Conservation (phyloP, 441 rosid species). For the Eutrema salsugineum region DNA sequence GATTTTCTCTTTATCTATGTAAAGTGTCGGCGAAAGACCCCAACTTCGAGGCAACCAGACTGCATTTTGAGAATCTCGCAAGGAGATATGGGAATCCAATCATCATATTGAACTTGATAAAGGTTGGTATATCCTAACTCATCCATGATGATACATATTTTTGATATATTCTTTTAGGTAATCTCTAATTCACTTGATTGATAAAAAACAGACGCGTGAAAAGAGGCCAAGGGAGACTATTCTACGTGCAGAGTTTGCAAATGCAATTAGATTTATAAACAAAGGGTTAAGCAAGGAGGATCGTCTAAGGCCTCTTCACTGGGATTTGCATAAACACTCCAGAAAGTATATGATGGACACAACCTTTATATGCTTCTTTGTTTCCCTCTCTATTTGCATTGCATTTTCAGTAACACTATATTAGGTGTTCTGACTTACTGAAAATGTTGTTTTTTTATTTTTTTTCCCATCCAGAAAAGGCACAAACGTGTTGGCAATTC, state of each 20-base stretch:
- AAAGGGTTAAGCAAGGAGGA: slow-evolving; percentile 50
- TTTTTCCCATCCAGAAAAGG: slow-evolving; percentile 41
- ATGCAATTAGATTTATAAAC: slow-evolving; percentile 59
- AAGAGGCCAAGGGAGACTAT: slow-evolving; percentile 78
- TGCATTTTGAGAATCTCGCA: slow-evolving; percentile 70
- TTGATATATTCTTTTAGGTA: slow-evolving; percentile 5
- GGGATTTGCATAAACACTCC: slow-evolving; percentile 69
- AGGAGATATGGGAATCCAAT: slow-evolving; percentile 81
- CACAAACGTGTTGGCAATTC: slow-evolving; percentile 54
- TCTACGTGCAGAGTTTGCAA: slow-evolving; percentile 66
- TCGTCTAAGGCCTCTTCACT: slow-evolving; percentile 66
- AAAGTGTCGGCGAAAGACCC: slow-evolving; percentile 63
- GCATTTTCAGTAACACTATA: neutral
- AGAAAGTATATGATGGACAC: slow-evolving; percentile 44
- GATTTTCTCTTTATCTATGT: slow-evolving; percentile 18
- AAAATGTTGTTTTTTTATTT: neutral
- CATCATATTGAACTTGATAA: slow-evolving; percentile 67
- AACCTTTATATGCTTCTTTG: neutral
- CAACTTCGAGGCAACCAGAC: slow-evolving; percentile 63
- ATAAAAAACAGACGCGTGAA: slow-evolving; percentile 49
- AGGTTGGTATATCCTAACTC: slow-evolving; percentile 40
- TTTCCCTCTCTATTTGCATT: neutral
- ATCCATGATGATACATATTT: neutral
- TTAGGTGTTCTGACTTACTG: neutral
- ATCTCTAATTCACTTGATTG: slow-evolving; percentile 11